These are phyloP conservation scores for Allium cepa DNA, from an alignment of 106 monocot genomes.

Conservation along the genomic window DNA sequence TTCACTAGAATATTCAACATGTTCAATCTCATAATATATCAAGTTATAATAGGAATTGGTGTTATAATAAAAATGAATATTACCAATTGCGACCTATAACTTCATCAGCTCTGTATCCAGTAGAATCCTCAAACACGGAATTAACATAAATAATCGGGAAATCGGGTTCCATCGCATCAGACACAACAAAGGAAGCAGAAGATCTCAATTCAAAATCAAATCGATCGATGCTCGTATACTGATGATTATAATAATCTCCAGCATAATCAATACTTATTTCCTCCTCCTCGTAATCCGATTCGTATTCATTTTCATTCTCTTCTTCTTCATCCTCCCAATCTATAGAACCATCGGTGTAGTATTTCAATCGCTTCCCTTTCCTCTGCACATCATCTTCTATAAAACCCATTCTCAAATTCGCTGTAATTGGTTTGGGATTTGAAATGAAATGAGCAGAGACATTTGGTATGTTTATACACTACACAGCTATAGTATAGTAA, in stretches of 20 bases:
- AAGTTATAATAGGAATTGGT: too few species aligned
- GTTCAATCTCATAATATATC: too few species aligned
- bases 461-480: too few species aligned
- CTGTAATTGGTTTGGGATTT: too few species aligned
- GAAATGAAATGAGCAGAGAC: too few species aligned
- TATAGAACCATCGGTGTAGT: background rate
- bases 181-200: constrained; percentile 67
- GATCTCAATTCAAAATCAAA: constrained; percentile 22
- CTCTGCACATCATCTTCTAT: constrained; percentile 1
- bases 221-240: background rate
- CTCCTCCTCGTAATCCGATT: constrained; percentile 14
- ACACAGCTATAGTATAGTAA: too few species aligned
- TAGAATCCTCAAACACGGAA: constrained; percentile 67
- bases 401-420: background rate
- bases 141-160: constrained; percentile 92
- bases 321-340: background rate
- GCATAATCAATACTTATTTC: constrained; percentile 10
- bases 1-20: too few species aligned
- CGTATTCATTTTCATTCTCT: background rate
- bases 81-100: constrained; percentile 93
- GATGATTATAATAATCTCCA: background rate
- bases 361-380: constrained; percentile 1
- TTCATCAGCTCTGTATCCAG: constrained; percentile 88
- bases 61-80: background rate
- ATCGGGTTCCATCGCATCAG: constrained; percentile 74